Conservation (phyloP, 176 grass and related monocot genomes). For the Aegilops umbellulata region DNA sequence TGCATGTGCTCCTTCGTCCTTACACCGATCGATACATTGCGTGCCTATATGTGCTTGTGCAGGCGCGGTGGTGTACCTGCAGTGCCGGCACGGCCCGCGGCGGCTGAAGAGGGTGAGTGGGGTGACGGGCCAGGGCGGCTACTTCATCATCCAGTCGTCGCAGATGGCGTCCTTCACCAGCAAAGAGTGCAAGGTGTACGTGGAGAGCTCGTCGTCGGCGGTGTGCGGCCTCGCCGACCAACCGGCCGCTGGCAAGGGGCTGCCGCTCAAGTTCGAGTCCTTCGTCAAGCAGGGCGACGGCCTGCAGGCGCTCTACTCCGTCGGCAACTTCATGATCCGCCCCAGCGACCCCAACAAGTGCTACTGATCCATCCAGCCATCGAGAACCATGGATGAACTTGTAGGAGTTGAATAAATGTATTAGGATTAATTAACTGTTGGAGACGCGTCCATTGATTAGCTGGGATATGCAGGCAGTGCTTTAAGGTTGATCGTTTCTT, state of each 20-base stretch:
- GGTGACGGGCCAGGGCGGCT: conserved; percentile 29
- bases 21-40: no score
- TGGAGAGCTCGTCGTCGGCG: conserved; percentile 18
- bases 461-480: no score
- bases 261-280: conserved; percentile 58
- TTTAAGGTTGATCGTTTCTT: no score
- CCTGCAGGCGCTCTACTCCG: conserved; percentile 53
- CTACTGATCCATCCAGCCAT: not conserved
- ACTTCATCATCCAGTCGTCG: conserved; percentile 61
- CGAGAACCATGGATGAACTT: no score
- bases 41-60: not conserved
- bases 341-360: conserved; percentile 36
- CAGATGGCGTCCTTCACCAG: conserved; percentile 58
- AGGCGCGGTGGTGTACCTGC: conserved; percentile 53
- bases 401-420: conserved; percentile 11
- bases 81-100: conserved; percentile 35
- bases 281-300: conserved; percentile 46
- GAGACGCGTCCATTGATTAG: no score
- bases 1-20: no score
- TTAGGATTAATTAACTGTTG: not conserved
- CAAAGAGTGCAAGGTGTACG: conserved; percentile 52
- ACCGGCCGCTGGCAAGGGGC: conserved; percentile 19
- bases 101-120: conserved; percentile 15
- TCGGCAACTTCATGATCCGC: conserved; percentile 58
- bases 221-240: conserved; percentile 28